Base-by-base conservation (phyloP, 2,329 filamentous ascomycete genomes). In the Pyrenophora teres region DNA sequence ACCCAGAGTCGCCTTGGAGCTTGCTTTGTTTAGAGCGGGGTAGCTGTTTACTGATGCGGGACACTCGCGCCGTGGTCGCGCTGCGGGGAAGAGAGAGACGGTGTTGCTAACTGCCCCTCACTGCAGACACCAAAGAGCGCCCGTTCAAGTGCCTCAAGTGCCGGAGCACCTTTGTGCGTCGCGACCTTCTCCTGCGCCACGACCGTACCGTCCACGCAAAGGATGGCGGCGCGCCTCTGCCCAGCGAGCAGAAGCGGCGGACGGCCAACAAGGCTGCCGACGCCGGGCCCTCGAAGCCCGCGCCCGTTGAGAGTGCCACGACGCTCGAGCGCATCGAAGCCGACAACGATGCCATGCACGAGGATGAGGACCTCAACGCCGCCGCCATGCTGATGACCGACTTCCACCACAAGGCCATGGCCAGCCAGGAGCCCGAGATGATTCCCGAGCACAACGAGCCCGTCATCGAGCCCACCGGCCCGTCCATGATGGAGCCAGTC, bases 61-160 rank as follows among this genome's bases (percentile, higher is more conserved):
- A 65, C 61, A 31, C 44, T 52, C 60, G 67, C 67, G 70, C 59
- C 46, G 54, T 62, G 56, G 53, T 64, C 68, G 69, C 65, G 68
- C 62, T 69, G 69, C 69, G 69, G 66, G 66, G 65, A 65, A 65
- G 57, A 56, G 54, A 54, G 57, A 63, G 39, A 60, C 54, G 48
- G 47, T 62, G 62, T 65, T 68, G 63, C 65, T 68, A 64, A 70
- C 65, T 69, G 58, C 67, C 67, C 68, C 67, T 69, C 70, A 62
- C 60, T 62, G 46, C 76, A 97, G 93, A 97, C 77, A 99, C 94
- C 60, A 99, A 99, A 79, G 94, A 97, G 78, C 88, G 94, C 59
- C 94, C 94, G 32, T 99, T 99, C 83, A 97, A 97, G 76, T 99
- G 94, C 78, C 83, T 91, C 80, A 99, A 99, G 80, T 99, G 94